Conservation (phyloP, 768 basidiomycete species). For the Leucocoprinus leucothites region DNA sequence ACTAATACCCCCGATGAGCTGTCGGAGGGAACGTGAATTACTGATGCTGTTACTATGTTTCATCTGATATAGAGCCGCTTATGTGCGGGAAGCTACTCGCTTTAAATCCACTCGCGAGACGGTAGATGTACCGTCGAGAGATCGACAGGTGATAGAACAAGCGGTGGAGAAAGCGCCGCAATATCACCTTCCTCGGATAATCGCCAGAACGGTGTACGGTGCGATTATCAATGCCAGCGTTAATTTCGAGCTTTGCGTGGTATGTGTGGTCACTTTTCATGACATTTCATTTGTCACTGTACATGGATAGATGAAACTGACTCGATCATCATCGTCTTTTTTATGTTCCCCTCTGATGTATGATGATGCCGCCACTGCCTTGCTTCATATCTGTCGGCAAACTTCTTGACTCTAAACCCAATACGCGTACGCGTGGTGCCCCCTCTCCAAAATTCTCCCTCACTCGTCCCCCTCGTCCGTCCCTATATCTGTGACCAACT, state of each 20-base stretch:
- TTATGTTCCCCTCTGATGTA: neutral
- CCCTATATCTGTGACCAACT: too few species aligned
- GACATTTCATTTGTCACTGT: neutral
- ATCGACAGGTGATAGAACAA: slow-evolving; percentile 20
- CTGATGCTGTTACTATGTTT: neutral
- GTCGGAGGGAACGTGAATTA: neutral
- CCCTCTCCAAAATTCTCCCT: too few species aligned
- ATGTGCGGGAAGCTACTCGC: slow-evolving; percentile 23
- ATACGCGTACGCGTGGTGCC: too few species aligned
- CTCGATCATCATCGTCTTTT: neutral
- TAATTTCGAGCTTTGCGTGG: slow-evolving; percentile 24
- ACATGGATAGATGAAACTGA: neutral
- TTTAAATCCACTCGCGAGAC: slow-evolving; percentile 21
- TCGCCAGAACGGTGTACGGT: slow-evolving; percentile 19
- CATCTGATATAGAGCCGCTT: slow-evolving; percentile 20
- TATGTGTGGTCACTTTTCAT: slow-evolving; percentile 13
- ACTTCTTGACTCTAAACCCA: neutral
- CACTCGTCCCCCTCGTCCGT: too few species aligned
- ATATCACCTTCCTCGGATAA: slow-evolving; percentile 19
- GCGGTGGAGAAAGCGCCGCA: slow-evolving; percentile 17
- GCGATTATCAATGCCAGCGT: slow-evolving; percentile 23
- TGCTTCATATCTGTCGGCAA: neutral
- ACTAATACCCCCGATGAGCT: too few species aligned
- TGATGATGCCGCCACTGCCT: too few species aligned
- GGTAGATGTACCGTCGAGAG: slow-evolving; percentile 22